Conservation (phyloP, 164 flowering plant species). For the Aristolochia californica region DNA sequence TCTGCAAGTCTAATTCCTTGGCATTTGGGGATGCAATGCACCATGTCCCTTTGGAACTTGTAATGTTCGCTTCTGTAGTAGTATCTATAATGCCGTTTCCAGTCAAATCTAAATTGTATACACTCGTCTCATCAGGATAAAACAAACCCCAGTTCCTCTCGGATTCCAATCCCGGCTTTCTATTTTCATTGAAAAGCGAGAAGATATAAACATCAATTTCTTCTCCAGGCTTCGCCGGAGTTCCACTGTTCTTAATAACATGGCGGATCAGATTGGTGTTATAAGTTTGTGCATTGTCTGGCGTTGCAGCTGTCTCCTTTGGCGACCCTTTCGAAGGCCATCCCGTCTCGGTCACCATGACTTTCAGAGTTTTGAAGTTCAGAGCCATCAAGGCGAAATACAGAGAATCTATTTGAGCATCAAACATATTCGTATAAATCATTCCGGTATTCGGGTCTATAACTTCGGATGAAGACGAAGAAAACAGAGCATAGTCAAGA, state of each 20-base stretch:
- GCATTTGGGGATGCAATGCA: constrained; percentile 76
- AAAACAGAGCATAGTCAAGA: constrained; percentile 76
- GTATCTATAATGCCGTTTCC: constrained; percentile 47
- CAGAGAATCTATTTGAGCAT: constrained; percentile 90
- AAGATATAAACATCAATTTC: constrained; percentile 73
- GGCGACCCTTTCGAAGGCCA: constrained; percentile 96
- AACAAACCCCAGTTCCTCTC: constrained; percentile 98
- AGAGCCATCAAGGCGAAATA: constrained; percentile 67
- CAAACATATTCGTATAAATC: constrained; percentile 85
- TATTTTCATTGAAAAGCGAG: constrained; percentile 90
- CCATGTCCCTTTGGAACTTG: constrained; percentile 61
- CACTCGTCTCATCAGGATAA: constrained; percentile 88
- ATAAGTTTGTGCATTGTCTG: constrained; percentile 85
- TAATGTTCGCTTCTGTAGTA: constrained; percentile 25
- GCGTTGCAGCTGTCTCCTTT: constrained; percentile 82
- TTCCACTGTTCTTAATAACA: constrained; percentile 64
- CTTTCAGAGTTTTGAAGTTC: constrained; percentile 54
- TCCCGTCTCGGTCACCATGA: constrained; percentile 93
- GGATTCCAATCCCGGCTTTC: constrained; percentile 89
- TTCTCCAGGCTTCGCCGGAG: constrained; percentile 77
- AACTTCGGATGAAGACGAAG: constrained; percentile 56
- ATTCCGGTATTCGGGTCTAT: constrained; percentile 91
- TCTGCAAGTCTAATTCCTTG: constrained; percentile 55
- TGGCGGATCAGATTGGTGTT: constrained; percentile 79
- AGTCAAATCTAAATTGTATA: constrained; percentile 63